phyloP scores from a whole-genome alignment of 306 rosid species.

The Macrotyloma uniflorum region DNA sequence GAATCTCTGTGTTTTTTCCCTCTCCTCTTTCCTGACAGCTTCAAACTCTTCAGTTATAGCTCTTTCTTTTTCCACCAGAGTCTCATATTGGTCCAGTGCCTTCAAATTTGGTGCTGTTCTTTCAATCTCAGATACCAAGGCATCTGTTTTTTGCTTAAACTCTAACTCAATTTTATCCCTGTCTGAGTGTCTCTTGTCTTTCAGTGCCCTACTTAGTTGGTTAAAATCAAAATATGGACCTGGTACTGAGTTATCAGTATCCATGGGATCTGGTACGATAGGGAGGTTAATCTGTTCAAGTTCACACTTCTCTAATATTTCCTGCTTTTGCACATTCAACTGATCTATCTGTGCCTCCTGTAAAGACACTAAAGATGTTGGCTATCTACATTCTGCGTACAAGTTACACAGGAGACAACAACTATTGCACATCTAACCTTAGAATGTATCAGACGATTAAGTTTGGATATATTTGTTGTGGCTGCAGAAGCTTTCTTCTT shows the following conservation, averaged over 20 bases:
- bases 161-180: constrained; percentile 78
- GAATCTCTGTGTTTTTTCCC: constrained; percentile 74
- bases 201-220: constrained; percentile 67
- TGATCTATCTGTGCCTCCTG: constrained; percentile 91
- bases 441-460: constrained; percentile 82
- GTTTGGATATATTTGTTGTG: constrained; percentile 85
- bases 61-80: constrained; percentile 86
- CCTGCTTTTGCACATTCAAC: constrained; percentile 74
- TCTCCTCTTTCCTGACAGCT: constrained; percentile 86
- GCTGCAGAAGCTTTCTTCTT: constrained; percentile 83
- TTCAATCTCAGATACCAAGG: constrained; percentile 79
- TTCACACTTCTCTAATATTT: constrained; percentile 87
- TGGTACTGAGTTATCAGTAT: constrained; percentile 61
- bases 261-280: constrained; percentile 80
- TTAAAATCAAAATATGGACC: constrained; percentile 77
- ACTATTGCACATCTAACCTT: constrained; percentile 58
- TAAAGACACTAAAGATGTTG: constrained; percentile 32
- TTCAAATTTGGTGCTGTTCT: constrained; percentile 98
- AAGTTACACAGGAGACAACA: constrained; percentile 21
- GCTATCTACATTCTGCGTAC: constrained; percentile 34
- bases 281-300: constrained; percentile 85
- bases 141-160: constrained; percentile 78
- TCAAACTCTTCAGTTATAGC: constrained; percentile 83
- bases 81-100: constrained; percentile 96
- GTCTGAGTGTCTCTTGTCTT: constrained; percentile 69